These are phyloP conservation scores for Petunia axillaris DNA, from an alignment of 257 asterid species.

Conservation along the genomic window DNA sequence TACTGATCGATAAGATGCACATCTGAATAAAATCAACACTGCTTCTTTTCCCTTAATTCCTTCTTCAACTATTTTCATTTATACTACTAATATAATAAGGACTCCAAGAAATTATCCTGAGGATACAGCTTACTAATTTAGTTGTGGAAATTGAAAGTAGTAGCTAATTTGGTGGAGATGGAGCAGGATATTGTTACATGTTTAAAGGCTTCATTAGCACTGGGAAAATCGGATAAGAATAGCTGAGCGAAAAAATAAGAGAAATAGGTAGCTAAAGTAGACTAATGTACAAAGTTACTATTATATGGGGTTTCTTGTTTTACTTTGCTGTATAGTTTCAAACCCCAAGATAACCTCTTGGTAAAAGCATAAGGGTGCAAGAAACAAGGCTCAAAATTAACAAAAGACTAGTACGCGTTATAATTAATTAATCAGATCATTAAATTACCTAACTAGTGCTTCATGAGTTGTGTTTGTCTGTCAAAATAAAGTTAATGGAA, in stretches of 20 bases:
- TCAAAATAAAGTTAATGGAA: conserved; percentile 2
- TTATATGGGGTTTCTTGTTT: not conserved
- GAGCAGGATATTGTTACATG: too few species aligned
- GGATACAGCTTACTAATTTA: too few species aligned
- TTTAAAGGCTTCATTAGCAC: too few species aligned
- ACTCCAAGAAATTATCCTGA: too few species aligned
- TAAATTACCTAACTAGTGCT: conserved; percentile 48
- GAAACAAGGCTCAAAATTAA: conserved; percentile 46
- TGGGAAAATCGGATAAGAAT: not conserved
- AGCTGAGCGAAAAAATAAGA: not conserved
- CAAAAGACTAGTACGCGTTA: conserved; percentile 25
- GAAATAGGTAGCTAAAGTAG: not conserved
- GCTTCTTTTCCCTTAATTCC: too few species aligned
- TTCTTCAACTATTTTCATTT: too few species aligned
- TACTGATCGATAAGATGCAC: too few species aligned
- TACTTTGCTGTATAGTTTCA: conserved; percentile 27
- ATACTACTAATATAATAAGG: too few species aligned
- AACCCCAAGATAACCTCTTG: conserved; percentile 35
- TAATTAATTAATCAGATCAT: conserved; percentile 26
- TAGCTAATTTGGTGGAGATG: too few species aligned
- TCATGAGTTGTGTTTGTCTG: conserved; percentile 57
- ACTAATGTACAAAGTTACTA: not conserved
- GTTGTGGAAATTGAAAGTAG: too few species aligned
- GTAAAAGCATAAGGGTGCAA: conserved; percentile 37
- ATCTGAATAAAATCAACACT: too few species aligned